Base-by-base conservation (phyloP, 78 protist species). In the Dictyostelium capitatum region DNA sequence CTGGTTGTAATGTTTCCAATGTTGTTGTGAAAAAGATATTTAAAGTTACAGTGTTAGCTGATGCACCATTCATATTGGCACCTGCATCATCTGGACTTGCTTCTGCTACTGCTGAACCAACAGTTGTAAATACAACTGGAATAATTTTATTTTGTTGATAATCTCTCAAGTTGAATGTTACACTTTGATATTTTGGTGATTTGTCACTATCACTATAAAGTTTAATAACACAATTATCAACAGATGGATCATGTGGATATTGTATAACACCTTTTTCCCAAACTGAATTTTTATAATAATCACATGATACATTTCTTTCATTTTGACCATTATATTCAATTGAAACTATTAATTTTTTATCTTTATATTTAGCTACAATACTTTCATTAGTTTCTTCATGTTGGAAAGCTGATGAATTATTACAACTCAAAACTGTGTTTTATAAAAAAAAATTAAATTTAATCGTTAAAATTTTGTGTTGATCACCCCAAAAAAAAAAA, bases 271-370 rank as follows among this genome's bases (percentile, higher is more conserved):
- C 77, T 30, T 30, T 62, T 5, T 65, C 30, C 48, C 69, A 81
- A 48, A 23, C 65, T 23, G 89, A 48, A 59, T 70, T 81, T 57
- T 81, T 81, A 23, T 59, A 46, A 65, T 37, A 81, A 23, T 54
- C 62, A 30, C 80, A 30, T 54, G 50, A 20, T 15, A 53, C 30
- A 9, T 4, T 23, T 41, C 23, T 56, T 53, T 72, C 59, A 2
- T 37, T 78, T 25, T 62, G n/a, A 7, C 67, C 67, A 72, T 77
- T 54, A 56, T 83, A 83, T 50, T 75, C 43, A 28, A 73, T 30
- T 10, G 51, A 56, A 5, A 43, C 91, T 53, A 37, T 41, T 54
- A 81, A 65, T 59, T 81, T 59, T 17, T 81, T 19, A 15, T 47
- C 65, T 9, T 17, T 7, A 53, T 77, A 37, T 73, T 11, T 70